These are phyloP conservation scores for Carex arenaria DNA, from an alignment of 202 grass and related monocot species.

Conservation along the genomic window DNA sequence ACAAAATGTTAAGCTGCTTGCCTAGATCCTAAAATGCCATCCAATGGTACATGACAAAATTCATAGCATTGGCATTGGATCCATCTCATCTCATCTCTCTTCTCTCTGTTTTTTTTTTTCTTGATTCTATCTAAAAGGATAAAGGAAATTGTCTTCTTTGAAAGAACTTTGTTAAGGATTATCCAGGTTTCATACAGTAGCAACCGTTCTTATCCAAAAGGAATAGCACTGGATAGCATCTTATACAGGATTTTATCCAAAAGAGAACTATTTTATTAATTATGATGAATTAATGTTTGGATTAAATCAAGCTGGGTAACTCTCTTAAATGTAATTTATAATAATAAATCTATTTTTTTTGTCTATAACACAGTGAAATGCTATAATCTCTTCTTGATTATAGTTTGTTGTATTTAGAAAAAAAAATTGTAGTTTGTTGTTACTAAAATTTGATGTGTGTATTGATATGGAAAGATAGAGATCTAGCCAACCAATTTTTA, in stretches of 20 bases:
- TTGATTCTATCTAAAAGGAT: constrained; percentile 4
- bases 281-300: not conserved
- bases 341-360: too few relatives aligned
- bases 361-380: too few relatives aligned
- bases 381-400: too few relatives aligned
- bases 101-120: not conserved
- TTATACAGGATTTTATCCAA: not conserved
- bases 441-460: too few relatives aligned
- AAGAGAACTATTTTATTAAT: not conserved
- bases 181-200: not conserved
- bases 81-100: not conserved
- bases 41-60: constrained; percentile 23
- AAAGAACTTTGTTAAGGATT: not conserved
- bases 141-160: not conserved
- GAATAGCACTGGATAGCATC: not conserved
- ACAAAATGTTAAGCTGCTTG: not conserved
- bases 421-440: too few relatives aligned
- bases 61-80: constrained; percentile 15
- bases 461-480: too few relatives aligned
- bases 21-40: not conserved
- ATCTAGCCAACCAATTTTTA: too few relatives aligned
- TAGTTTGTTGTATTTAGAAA: too few relatives aligned
- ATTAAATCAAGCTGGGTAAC: not conserved
- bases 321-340: too few relatives aligned
- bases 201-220: not conserved